Evolutionary conservation across 2,329 filamentous ascomycete species (phyloP).

Genomic region (Amauroascus verrucosus): DNA sequence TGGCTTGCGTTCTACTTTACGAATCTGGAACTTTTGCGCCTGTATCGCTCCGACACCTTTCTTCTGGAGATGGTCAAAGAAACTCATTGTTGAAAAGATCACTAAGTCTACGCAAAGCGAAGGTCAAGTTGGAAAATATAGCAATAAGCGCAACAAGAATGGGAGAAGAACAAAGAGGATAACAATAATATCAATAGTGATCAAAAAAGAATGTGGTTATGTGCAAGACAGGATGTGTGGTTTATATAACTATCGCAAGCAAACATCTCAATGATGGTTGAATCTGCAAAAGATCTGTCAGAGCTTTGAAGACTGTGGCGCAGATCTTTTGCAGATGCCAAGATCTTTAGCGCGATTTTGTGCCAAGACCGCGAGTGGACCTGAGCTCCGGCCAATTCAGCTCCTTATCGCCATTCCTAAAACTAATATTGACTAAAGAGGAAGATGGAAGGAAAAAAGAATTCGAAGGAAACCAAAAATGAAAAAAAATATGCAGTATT

Average conservation of each 20-base stretch:
- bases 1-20: constrained; percentile 33
- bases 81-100: constrained; percentile 27
- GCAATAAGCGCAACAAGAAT: background rate
- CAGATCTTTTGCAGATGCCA: background rate
- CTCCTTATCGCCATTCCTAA: too few relatives aligned
- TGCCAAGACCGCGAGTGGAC: constrained; percentile 2
- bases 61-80: constrained; percentile 39
- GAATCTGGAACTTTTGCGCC: constrained; percentile 34
- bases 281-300: background rate
- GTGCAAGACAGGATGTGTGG: background rate
- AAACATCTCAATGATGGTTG: background rate
- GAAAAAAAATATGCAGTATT: background rate
- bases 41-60: constrained; percentile 35
- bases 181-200: too few relatives aligned
- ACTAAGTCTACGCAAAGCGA: background rate
- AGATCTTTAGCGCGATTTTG: background rate
- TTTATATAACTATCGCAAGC: background rate
- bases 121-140: background rate
- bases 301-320: background rate
- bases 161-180: background rate
- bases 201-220: constrained; percentile 3
- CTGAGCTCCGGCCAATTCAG: too few relatives aligned
- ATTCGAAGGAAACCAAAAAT: background rate
- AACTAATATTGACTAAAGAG: too few relatives aligned
- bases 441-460: background rate